These are phyloP conservation scores for Sclerotiophoma versabilis DNA, from an alignment of 2,329 filamentous ascomycete genomes.

Conservation along the genomic window DNA sequence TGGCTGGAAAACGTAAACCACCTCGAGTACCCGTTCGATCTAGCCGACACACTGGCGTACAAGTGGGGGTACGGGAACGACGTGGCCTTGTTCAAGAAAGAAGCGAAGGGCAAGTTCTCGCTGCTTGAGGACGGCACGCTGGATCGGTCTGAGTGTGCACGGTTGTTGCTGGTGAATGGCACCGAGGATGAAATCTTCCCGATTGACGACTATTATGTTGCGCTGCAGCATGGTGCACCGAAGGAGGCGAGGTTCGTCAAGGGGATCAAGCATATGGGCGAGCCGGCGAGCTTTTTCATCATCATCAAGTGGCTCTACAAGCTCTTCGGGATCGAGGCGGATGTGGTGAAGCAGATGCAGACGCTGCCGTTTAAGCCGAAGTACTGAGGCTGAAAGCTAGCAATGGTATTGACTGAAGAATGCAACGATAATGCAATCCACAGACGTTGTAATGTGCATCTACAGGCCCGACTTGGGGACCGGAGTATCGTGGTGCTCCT, in stretches of 20 bases:
- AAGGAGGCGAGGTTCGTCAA: constrained; percentile 60
- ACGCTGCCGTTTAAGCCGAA: constrained; percentile 57
- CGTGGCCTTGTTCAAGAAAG: constrained; percentile 54
- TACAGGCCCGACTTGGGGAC: background rate
- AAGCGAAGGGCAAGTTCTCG: constrained; percentile 60
- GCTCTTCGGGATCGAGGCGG: constrained; percentile 54
- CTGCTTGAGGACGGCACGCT: constrained; percentile 63
- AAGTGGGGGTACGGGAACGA: constrained; percentile 55
- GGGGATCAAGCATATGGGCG: constrained; percentile 59
- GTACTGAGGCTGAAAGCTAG: constrained; percentile 44
- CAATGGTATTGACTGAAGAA: background rate
- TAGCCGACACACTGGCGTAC: constrained; percentile 58
- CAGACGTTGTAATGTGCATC: no score
- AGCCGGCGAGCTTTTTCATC: constrained; percentile 58
- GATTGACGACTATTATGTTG: constrained; percentile 66
- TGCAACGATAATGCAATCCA: background rate
- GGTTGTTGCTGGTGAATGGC: constrained; percentile 64
- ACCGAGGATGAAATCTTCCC: constrained; percentile 68
- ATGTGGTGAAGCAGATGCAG: constrained; percentile 54
- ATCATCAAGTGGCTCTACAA: constrained; percentile 59
- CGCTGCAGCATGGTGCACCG: constrained; percentile 59
- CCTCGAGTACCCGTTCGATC: constrained; percentile 67
- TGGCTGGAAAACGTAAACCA: constrained; percentile 64
- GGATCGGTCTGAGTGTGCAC: constrained; percentile 56
- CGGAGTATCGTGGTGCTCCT: constrained; percentile 12